Conservation (phyloP, 1,284 basidiomycete species). For the Leccinum insolens region DNA sequence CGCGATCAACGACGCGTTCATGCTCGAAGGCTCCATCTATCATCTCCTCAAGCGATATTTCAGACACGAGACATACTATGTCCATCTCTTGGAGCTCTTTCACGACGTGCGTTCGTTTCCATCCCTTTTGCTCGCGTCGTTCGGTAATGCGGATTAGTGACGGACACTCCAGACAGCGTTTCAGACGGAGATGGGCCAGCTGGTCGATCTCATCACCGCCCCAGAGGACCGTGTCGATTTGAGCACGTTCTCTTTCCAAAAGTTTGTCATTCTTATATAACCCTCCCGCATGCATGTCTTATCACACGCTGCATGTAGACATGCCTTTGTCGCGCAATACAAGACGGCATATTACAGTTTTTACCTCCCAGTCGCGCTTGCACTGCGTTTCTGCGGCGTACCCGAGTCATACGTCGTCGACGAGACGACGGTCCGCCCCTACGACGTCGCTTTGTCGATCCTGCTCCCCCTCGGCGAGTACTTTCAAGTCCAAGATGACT, state of each 20-base stretch:
- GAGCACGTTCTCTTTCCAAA: constrained; percentile 81
- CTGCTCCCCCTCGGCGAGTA: constrained; percentile 95
- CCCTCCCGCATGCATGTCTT: background rate
- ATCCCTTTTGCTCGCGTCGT: background rate
- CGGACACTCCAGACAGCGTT: constrained; percentile 63
- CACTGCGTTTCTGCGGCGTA: constrained; percentile 82
- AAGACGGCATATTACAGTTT: constrained; percentile 99
- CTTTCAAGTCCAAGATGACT: constrained; percentile 99
- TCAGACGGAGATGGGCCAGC: constrained; percentile 95
- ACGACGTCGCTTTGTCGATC: constrained; percentile 82
- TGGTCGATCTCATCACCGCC: constrained; percentile 95
- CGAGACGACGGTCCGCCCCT: constrained; percentile 54
- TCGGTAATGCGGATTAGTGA: too few relatives aligned
- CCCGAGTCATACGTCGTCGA: constrained; percentile 50
- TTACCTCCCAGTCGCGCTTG: constrained; percentile 96
- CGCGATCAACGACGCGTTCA: constrained; percentile 98
- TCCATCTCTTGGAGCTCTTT: constrained; percentile 90
- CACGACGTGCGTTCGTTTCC: constrained; percentile 51
- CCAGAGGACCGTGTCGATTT: constrained; percentile 91
- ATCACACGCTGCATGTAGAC: constrained; percentile 49
- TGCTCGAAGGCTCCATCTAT: constrained; percentile 96
- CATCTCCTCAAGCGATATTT: constrained; percentile 89
- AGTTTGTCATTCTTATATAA: constrained; percentile 45
- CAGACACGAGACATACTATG: constrained; percentile 83
- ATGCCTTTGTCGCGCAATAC: constrained; percentile 94